phyloP scores from a whole-genome alignment of 805 yeast genomes.

The Myxozyma melibiosi region DNA sequence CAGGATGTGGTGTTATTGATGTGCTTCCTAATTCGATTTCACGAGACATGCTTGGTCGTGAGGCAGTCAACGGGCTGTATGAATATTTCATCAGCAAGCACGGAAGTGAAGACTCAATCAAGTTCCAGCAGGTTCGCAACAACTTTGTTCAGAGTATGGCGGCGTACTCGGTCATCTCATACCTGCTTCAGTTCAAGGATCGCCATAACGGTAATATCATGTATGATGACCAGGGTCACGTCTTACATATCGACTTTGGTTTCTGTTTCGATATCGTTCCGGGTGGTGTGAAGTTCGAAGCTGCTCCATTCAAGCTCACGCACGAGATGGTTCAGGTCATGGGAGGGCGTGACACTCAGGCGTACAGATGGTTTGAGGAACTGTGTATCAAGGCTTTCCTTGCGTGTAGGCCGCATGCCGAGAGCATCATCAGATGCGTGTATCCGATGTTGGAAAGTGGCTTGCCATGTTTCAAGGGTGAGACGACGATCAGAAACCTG shows the following conservation, averaged over 20 bases:
- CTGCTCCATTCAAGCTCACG: slow-evolving; percentile 96
- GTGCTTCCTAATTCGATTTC: slow-evolving; percentile 94
- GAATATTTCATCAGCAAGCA: slow-evolving; percentile 89
- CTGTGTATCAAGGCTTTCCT: slow-evolving; percentile 89
- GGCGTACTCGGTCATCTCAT: slow-evolving; percentile 87
- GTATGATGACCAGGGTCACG: slow-evolving; percentile 94
- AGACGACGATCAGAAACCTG: slow-evolving; percentile 76
- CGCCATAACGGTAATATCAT: slow-evolving; percentile 97
- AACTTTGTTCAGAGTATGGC: slow-evolving; percentile 93
- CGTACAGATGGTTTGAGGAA: slow-evolving; percentile 92
- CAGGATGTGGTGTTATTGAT: slow-evolving; percentile 99
- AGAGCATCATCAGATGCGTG: slow-evolving; percentile 80
- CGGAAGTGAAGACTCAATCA: slow-evolving; percentile 90
- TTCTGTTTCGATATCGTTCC: slow-evolving; percentile 98
- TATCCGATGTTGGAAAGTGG: slow-evolving; percentile 94
- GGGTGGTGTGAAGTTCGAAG: slow-evolving; percentile 97
- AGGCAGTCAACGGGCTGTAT: slow-evolving; percentile 94
- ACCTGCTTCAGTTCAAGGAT: slow-evolving; percentile 88
- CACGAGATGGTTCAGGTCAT: slow-evolving; percentile 94
- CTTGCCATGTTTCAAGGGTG: slow-evolving; percentile 28
- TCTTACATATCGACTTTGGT: slow-evolving; percentile 96
- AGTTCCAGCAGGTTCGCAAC: slow-evolving; percentile 87
- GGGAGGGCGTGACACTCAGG: slow-evolving; percentile 92
- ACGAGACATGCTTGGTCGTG: slow-evolving; percentile 98
- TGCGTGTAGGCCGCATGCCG: slow-evolving; percentile 85